Conservation (phyloP, 2,329 filamentous ascomycete genomes). For the Epichloe sp. region DNA sequence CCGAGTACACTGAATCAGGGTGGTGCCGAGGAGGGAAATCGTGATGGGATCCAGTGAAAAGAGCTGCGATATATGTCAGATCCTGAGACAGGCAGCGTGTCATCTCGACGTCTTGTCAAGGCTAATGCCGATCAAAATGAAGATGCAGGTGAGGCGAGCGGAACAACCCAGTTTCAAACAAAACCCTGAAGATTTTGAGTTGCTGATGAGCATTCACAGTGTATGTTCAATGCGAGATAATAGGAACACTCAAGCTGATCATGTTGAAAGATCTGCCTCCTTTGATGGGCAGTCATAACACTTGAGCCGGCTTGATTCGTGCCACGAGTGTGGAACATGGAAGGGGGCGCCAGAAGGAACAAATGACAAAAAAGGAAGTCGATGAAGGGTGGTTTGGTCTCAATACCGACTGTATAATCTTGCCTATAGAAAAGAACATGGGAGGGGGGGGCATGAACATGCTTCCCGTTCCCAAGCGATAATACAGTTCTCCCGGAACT, state of each 20-base stretch:
- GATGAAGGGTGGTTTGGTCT: background rate
- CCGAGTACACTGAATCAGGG: background rate
- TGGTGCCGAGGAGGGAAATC: slow-evolving; percentile 4
- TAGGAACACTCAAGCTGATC: background rate
- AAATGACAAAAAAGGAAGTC: background rate
- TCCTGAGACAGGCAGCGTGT: slow-evolving; percentile 13
- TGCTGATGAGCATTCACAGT: no score
- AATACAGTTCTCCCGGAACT: background rate
- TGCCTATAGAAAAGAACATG: background rate
- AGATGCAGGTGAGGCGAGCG: background rate
- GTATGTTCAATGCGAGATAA: no score
- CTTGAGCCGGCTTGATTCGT: background rate
- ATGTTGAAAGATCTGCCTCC: background rate
- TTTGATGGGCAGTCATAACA: no score
- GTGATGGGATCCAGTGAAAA: slow-evolving; percentile 9
- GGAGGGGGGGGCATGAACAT: background rate
- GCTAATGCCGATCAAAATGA: background rate
- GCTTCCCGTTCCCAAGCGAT: background rate
- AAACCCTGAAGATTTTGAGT: no score
- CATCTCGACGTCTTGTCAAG: slow-evolving; percentile 10
- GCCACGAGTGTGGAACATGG: background rate
- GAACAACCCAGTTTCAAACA: no score
- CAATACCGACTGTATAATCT: background rate
- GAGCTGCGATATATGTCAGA: slow-evolving; percentile 18
- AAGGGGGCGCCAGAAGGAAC: background rate